These are phyloP conservation scores for Russula sp. DNA, from an alignment of 768 basidiomycete species.

Conservation along the genomic window DNA sequence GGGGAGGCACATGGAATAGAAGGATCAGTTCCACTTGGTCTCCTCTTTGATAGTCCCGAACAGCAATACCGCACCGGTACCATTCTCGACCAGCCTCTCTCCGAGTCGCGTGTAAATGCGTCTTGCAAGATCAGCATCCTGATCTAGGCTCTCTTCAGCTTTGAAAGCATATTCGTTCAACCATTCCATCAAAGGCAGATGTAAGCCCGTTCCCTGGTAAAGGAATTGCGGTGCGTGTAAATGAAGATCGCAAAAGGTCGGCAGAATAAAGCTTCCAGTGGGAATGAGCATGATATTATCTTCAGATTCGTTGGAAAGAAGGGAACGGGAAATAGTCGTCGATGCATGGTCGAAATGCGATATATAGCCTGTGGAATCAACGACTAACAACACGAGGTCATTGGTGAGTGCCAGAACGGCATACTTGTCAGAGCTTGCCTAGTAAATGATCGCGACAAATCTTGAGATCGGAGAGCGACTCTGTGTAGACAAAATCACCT, in stretches of 20 bases:
- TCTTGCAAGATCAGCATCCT: constrained; percentile 54
- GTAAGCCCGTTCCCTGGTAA: constrained; percentile 83
- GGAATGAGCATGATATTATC: constrained; percentile 40
- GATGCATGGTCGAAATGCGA: constrained; percentile 45
- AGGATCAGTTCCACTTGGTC: constrained; percentile 60
- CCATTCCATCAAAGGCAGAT: constrained; percentile 84
- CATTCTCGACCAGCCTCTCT: constrained; percentile 60
- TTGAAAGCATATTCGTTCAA: constrained; percentile 77
- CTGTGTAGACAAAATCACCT: constrained; percentile 60
- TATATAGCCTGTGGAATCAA: constrained; percentile 47
- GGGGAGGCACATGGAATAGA: constrained; percentile 3
- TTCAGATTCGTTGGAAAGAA: constrained; percentile 32
- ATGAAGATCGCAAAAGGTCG: constrained; percentile 80
- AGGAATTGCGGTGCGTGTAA: constrained; percentile 88
- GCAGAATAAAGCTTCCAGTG: constrained; percentile 63
- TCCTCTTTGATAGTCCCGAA: constrained; percentile 84
- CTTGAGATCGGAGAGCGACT: constrained; percentile 49
- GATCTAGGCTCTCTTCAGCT: constrained; percentile 74
- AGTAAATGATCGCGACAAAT: constrained; percentile 58
- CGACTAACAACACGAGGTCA: constrained; percentile 1
- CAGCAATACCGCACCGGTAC: constrained; percentile 72
- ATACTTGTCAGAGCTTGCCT: constrained; percentile 36
- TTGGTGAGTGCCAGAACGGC: background rate
- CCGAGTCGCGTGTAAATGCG: constrained; percentile 69
- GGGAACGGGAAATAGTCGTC: constrained; percentile 38